Evolutionary conservation across 805 yeast genomes (phyloP).

Genomic region (Candida michaelii): DNA sequence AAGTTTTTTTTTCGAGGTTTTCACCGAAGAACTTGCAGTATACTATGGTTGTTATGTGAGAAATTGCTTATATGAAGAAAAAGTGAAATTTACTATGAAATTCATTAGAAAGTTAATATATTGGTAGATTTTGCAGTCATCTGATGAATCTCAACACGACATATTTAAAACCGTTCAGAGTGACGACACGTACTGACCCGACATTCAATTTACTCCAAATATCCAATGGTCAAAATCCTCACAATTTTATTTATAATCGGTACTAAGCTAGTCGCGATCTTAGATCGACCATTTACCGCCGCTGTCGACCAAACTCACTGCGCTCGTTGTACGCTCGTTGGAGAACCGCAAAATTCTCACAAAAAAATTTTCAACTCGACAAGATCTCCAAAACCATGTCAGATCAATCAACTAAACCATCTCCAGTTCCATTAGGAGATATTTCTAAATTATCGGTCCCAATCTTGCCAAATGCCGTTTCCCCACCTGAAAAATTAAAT

Average conservation of each 20-base stretch:
- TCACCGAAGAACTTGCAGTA: neutral
- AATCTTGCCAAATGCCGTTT: slow-evolving; percentile 57
- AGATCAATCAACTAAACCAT: slow-evolving; percentile 2
- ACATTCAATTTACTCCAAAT: neutral
- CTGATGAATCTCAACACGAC: neutral
- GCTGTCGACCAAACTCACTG: neutral
- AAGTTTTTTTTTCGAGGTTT: too few species aligned
- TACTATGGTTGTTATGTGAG: too few species aligned
- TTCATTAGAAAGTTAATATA: too few species aligned
- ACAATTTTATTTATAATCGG: too few species aligned
- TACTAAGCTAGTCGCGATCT: neutral
- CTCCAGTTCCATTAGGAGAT: slow-evolving; percentile 57
- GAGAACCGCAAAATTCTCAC: slow-evolving; percentile 7
- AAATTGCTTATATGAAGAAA: too few species aligned
- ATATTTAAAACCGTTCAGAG: neutral
- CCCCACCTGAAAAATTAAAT: slow-evolving; percentile 60
- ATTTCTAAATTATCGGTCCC: slow-evolving; percentile 56
- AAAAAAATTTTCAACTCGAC: slow-evolving; percentile 10
- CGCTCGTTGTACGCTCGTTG: too few species aligned
- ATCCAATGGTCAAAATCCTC: too few species aligned
- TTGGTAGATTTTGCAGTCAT: neutral
- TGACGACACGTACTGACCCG: neutral
- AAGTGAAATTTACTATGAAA: too few species aligned
- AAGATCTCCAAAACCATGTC: slow-evolving; percentile 7
- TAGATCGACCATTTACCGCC: neutral